phyloP scores from a whole-genome alignment of 1,139 yeast genomes.

The Yamadazyma triangularis region DNA sequence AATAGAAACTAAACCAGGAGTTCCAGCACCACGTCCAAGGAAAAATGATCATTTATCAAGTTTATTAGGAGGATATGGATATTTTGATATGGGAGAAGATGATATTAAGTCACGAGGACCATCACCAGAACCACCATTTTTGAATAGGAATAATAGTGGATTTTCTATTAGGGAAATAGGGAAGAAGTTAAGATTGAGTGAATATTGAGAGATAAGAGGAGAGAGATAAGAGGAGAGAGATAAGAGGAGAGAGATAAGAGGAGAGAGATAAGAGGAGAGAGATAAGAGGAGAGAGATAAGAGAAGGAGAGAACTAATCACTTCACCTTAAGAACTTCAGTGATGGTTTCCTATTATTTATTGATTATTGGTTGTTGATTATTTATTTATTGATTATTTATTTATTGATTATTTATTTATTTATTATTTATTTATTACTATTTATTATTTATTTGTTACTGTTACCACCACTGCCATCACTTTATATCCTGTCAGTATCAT shows the following conservation, averaged over 20 bases:
- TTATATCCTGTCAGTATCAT: no score
- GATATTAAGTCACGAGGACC: slow-evolving; percentile 65
- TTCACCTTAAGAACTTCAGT: no score
- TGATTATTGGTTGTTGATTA: not conserved
- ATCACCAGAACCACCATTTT: slow-evolving; percentile 63
- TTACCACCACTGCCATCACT: no score
- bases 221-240: no score
- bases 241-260: no score
- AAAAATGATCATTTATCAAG: slow-evolving; percentile 27
- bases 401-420: slow-evolving; percentile 4
- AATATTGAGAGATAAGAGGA: slow-evolving; percentile 54
- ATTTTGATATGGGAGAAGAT: slow-evolving; percentile 70
- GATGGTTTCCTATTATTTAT: not conserved
- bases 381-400: slow-evolving; percentile 2
- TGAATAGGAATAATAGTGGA: slow-evolving; percentile 38
- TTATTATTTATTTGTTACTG: slow-evolving; percentile 1
- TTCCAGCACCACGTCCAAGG: slow-evolving; percentile 13
- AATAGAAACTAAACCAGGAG: slow-evolving; percentile 9
- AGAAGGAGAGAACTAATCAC: no score
- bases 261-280: no score
- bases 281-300: no score
- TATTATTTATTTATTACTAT: slow-evolving; percentile 6
- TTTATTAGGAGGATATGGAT: slow-evolving; percentile 76
- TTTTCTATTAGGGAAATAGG: slow-evolving; percentile 63
- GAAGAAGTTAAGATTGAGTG: slow-evolving; percentile 67